Percentiles rank a stretch among this genome's conserved stretches.
Evolutionary conservation across 805 yeast genomes (phyloP).

Genomic region (Barnettozyma siamensis): DNA sequence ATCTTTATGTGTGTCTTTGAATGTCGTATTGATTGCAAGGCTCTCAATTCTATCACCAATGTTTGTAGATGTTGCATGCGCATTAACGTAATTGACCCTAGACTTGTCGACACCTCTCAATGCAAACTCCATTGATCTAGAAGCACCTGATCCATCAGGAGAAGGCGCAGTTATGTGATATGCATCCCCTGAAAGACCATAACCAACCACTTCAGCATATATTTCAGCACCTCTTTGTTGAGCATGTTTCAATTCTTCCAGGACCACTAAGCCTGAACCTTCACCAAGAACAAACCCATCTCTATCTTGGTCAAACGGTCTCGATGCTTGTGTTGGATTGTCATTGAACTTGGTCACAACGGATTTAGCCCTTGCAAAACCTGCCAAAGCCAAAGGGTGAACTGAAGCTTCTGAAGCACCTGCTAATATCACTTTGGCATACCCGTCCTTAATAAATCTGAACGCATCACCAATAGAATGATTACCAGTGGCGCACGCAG

Average conservation of each 20-base stretch:
- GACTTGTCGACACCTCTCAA: constrained; percentile 39
- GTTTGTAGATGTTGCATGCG: constrained; percentile 93
- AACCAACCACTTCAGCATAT: constrained; percentile 79
- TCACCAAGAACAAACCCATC: constrained; percentile 91
- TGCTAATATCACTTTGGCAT: constrained; percentile 82
- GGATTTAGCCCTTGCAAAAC: constrained; percentile 86
- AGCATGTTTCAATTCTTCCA: constrained; percentile 80
- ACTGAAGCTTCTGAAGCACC: constrained; percentile 91
- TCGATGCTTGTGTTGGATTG: constrained; percentile 57
- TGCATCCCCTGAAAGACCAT: constrained; percentile 90
- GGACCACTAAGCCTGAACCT: constrained; percentile 77
- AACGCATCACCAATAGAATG: constrained; percentile 92
- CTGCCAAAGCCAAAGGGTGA: constrained; percentile 83
- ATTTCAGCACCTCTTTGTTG: constrained; percentile 54
- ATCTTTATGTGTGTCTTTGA: constrained; percentile 30
- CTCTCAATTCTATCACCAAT: constrained; percentile 90
- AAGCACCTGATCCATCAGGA: constrained; percentile 79
- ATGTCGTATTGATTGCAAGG: constrained; percentile 56
- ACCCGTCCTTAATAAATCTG: constrained; percentile 70
- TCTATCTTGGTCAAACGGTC: constrained; percentile 80
- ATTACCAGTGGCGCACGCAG: constrained; percentile 97
- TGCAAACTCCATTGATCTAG: constrained; percentile 76
- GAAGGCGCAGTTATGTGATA: constrained; percentile 90
- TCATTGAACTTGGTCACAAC: constrained; percentile 61
- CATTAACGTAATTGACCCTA: constrained; percentile 75